Evolutionary conservation across 2,329 filamentous ascomycete species (phyloP), one percentile per base, ranked within the genome.

Genomic region (Aspergillus novofumigatus): DNA sequence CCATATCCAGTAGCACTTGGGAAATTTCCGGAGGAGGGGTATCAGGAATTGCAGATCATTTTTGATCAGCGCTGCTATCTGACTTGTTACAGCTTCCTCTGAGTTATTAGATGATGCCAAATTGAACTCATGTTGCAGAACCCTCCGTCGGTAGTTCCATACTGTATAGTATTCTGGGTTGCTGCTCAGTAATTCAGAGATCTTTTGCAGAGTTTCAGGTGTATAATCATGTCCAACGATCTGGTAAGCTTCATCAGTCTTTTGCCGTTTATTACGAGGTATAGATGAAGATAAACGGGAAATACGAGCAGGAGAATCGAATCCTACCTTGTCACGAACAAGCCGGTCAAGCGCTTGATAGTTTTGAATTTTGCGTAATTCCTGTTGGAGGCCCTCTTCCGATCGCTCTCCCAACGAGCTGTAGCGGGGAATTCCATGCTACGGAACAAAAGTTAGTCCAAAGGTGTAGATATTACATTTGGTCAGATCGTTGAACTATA

Each of bases 1-100:
- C 94, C 94, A 99, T 68, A 99, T 93, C 93, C 94, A 97, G 78
- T 99, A 99, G 80, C 94, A 97, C 74, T 99, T 99, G 6, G 94
- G 94, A 63, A 86, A 93, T 63, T 91, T 86, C 62, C 90, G 83
- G 51, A 99, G 83, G 21, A 99, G 82, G 0, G 91, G 90, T 44
- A 97, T 84, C 35, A 93, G 87, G 69, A 97, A 96, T 50, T 79
- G 78, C 35, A 99, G 80, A 71, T 99, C 94, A 55, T 83, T 79
- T 49, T 84, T 82, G 59, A 97, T 81, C 32, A 88, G 70, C 52
- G 70, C 65, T 59, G 80, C 76, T 51, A 83, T 62, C 78, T 72
- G 75, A 62, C 69, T 71, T 64, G 62, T 78, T 77, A 64, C 70
- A 69, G 67, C 77, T 75, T 67, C 64, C 14, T 66, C 58, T 26